Base-by-base conservation (phyloP, 495 filamentous ascomycete species). In the Amphirosellinia nigrospora region DNA sequence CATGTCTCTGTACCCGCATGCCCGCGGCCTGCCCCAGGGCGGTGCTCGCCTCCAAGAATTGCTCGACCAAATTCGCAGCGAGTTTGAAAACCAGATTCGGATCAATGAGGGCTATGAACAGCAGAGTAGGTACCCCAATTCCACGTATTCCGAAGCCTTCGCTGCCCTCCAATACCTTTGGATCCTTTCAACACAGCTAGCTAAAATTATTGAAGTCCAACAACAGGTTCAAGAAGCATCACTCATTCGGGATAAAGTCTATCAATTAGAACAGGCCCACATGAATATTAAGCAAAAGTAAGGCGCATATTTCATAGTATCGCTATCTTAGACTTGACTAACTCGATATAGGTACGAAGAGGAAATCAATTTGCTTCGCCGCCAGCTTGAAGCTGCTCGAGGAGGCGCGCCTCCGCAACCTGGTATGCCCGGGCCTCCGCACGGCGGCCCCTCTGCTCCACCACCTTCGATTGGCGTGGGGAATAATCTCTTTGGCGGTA, bases 141-240 rank as follows among this genome's bases (percentile, higher is more conserved):
- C 15, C 38, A 38, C 39, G 7, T n/a, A 50, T 19, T 16, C 5
- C 13, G 13, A 30, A 32, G 38, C 46, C 8, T 28, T 38, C 11
- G n/a, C 48, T 3, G 15, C 23, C 46, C 2, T 46, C 19, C 28
- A 23, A 19, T 39, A 23, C 41, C 3, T 21, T n/a, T 26, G 19
- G 21, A 50, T 50, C 1, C 10, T 28, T n/a, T 60, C 23, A 15
- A 11, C 8, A 71, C 23, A 55, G 48, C 8, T 9, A 5, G 34
- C 64, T 66, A 62, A 66, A 15, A 30, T 3, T 36, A 13, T 2
- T 1, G 21, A 75, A 98, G 95, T 98, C 73, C 88, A 91, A 52
- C 85, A 87, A 38, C 96, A 98, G 77, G 89, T 97, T 66, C 87
- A 94, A 61, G 96, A 99, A 79, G 94, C 98, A 87, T 92, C 97